Base-by-base conservation (phyloP, 192 early-diverging fungal species). In the Linnemannia zychae region DNA sequence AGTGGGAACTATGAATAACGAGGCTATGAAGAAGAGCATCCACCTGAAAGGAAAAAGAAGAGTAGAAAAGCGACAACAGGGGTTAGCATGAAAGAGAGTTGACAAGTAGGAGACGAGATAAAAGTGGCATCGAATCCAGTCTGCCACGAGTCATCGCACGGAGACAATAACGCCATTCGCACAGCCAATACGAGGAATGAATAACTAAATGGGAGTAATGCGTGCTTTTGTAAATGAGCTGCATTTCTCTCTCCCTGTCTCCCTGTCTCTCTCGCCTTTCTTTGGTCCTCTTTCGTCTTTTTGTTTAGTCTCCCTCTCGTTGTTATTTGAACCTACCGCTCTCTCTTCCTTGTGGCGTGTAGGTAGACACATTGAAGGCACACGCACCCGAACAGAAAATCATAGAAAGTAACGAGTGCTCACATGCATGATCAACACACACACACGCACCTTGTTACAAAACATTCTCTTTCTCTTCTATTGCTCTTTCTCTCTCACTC, bases 151-250 rank as follows among this genome's bases (percentile, higher is more conserved):
- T 63, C 57, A 63, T 63, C 28, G 57, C 57, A 63, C 15, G 24
- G 7, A 46, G 15, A 47, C 9, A 37, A 63, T 63, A 63, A 63
- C 57, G 57, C 57, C 57, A 63, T 63, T 28, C 57, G 57, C 57
- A 63, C 57, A 63, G 57, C 67, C 67, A 69, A 40, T 69, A n/a
- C 9, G n/a, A 44, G 40, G 40, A 44, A 44, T 44, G n/a, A n/a
- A n/a, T n/a, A n/a, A n/a, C n/a, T 44, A 44, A 3, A 44, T 9
- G 40, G 40, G 40, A 24, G 57, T 38, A 72, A 28, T 79, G 79
- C 79, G 79, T 80, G 79, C 79, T 80, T 80, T 75, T 46, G 34
- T 1, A 13, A 17, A 31, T 36, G 13, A 28, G 75, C 40, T 44
- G 4, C 9, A 3, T 44, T 9, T 44, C 40, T 44, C 40, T 44